Base-by-base conservation (phyloP, 2,329 filamentous ascomycete genomes). In the Colletotrichum sp. region DNA sequence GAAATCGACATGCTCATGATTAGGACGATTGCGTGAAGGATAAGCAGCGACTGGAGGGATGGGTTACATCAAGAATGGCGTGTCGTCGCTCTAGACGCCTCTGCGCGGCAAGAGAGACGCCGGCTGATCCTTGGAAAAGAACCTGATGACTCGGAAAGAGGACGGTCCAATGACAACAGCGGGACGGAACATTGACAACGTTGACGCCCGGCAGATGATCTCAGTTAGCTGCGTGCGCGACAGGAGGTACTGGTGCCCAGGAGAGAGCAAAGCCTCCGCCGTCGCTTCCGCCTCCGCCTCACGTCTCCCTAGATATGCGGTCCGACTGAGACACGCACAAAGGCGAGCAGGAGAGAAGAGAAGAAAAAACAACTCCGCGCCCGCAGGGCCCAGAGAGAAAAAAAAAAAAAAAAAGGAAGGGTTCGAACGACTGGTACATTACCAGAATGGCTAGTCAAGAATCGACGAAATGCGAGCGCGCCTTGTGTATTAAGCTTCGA, bases 261-360 rank as follows among this genome's bases (percentile, higher is more conserved):
- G 69, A 49, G 28, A 52, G 30, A 60, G 44, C 13, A 67, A 18
- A n/a, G 63, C 52, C 16, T 34, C 62, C 32, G 70, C 63, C 64
- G 49, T 65, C n/a, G 15, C 21, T 34, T 21, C 24, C 21, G n/a
- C 36, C 21, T 36, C 28, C 28, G 39, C 39, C 39, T 44, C 16
- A 39, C 13, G 12, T 18, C 18, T 57, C 30, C 60, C 70, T 69
- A n/a, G 24, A 32, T 26, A 39, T 72, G 49, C 62, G 18, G 49
- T 39, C 28, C 30, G 36, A 67, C 62, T 65, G 64, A 74, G 74
- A 74, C 74, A 76, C 21, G 55, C 39, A 72, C 24, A 57, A 68
- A 49, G n/a, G 7, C 39, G 44, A 32, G 28, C 21, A 21, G 30
- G 28, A 59, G 26, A 18, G 28, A 49, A 12, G 32, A 49, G 64